Evolutionary conservation across 192 early-diverging fungal genomes (phyloP), one percentile per base, ranked within the genome.

Genomic region (Rhizophagus sp.): DNA sequence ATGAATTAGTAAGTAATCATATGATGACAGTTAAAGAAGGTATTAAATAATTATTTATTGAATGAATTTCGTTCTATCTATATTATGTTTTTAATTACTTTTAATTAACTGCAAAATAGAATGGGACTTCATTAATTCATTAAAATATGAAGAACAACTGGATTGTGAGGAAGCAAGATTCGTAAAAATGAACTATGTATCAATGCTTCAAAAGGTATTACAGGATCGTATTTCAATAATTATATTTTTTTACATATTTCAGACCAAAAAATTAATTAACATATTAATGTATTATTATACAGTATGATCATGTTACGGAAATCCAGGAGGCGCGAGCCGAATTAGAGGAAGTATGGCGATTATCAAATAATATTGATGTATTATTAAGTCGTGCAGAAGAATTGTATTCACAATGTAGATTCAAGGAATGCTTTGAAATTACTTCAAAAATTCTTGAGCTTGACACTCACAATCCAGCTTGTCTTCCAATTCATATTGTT

Each of bases 401-500:
- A 25, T 86, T 85, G 13, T 86, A 84, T 81, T 69, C 86, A 11
- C 86, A 88, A 75, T 84, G 85, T 74, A 71, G 80, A 67, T 89
- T 85, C 49, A 82, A 86, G 34, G 84, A 88, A 49, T 88, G 88
- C 22, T 81, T 85, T 10, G 78, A 86, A 4, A 78, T 89, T 17
- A 86, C 88, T 22, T 81, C 85, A 82, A 81, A 84, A 87, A 89
- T 96, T 63, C 81, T 89, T 65, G 81, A 86, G 62, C 64, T 80
- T 12, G 92, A 94, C 80, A 85, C 85, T 22, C 86, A 86, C 76
- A 91, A 94, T 81, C 80, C 83, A 62, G 78, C 84, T 2, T 84
- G 85, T 62, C 86, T 96, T 24, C 88, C 91, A 3, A 84, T 88
- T 22, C 92, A 94, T 68, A 73, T 94, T n/a, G 83, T 90, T 2